A percentile compares a stretch with the other conserved stretches of the same genome.
Evolutionary conservation across 1,139 yeast species (phyloP).

Genomic region (Candida sanyaensis): DNA sequence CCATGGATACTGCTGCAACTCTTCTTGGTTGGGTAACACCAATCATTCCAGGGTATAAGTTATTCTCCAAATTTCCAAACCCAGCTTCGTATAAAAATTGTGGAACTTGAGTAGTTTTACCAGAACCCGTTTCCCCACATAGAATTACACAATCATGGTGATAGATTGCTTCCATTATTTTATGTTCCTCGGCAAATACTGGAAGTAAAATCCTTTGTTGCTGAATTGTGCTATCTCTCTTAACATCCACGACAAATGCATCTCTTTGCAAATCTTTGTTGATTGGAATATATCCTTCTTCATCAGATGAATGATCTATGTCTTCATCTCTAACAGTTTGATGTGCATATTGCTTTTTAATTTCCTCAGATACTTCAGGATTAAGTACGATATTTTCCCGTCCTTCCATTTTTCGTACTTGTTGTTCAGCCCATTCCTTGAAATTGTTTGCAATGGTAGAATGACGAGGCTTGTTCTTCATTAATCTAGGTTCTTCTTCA

Average conservation of each 20-base stretch:
- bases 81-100: constrained; percentile 86
- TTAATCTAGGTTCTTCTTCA: constrained; percentile 33
- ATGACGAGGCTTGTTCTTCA: constrained; percentile 43
- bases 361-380: constrained; percentile 54
- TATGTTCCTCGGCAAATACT: constrained; percentile 87
- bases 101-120: constrained; percentile 79
- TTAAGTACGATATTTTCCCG: constrained; percentile 45
- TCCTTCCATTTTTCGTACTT: constrained; percentile 60
- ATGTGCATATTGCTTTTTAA: constrained; percentile 42
- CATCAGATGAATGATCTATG: constrained; percentile 58
- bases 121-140: constrained; percentile 93
- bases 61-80: constrained; percentile 66
- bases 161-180: constrained; percentile 93
- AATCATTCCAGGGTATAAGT: constrained; percentile 80
- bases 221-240: constrained; percentile 67
- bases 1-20: constrained; percentile 98
- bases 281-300: constrained; percentile 57
- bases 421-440: constrained; percentile 63
- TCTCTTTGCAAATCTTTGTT: constrained; percentile 57
- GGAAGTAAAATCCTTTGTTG: constrained; percentile 72
- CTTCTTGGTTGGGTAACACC: constrained; percentile 98
- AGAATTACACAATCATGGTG: constrained; percentile 89
- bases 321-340: constrained; percentile 61
- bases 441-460: constrained; percentile 47
- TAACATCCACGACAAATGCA: constrained; percentile 68